Evolutionary conservation across 2,329 filamentous ascomycete genomes (phyloP).

Genomic region (Aciculosporium take): DNA sequence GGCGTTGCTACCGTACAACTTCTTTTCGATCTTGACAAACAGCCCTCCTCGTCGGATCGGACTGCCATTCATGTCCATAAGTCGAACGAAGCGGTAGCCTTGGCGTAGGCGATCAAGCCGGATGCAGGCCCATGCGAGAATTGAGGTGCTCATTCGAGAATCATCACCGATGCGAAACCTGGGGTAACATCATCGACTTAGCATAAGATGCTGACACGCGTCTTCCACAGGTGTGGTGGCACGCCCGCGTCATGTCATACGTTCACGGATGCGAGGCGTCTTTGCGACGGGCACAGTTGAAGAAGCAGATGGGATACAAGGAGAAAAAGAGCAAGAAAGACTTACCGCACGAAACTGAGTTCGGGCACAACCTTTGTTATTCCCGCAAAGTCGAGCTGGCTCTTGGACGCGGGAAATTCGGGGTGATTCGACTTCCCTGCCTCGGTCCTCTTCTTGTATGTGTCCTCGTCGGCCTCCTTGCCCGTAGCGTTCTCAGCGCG

Average conservation of each 20-base stretch:
- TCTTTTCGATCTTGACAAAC: slow-evolving; percentile 38
- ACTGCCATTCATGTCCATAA: slow-evolving; percentile 32
- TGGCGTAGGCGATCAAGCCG: slow-evolving; percentile 41
- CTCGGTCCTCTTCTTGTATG: slow-evolving; percentile 46
- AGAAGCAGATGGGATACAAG: background rate
- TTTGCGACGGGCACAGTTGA: background rate
- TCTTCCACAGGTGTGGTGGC: background rate
- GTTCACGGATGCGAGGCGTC: background rate
- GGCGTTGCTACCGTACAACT: slow-evolving; percentile 1
- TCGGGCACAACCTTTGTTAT: slow-evolving; percentile 49
- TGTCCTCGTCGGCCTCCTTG: slow-evolving; percentile 29
- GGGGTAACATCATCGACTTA: slow-evolving; percentile 8
- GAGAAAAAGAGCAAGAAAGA: background rate
- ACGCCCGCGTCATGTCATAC: background rate
- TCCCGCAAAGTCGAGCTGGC: slow-evolving; percentile 43
- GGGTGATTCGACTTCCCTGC: slow-evolving; percentile 45
- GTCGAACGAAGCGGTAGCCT: slow-evolving; percentile 40
- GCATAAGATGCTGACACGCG: slow-evolving; percentile 3
- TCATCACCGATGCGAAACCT: slow-evolving; percentile 43
- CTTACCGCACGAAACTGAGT: slow-evolving; percentile 60
- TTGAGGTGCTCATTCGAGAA: slow-evolving; percentile 21
- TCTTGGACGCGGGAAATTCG: slow-evolving; percentile 40
- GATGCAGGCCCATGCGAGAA: slow-evolving; percentile 43
- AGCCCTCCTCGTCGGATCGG: slow-evolving; percentile 32
- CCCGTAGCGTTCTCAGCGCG: slow-evolving; percentile 26